A percentile compares a stretch with the other conserved stretches of the same genome.
Conservation (phyloP, 768 basidiomycete genomes). For the Lactarius trivialis region DNA sequence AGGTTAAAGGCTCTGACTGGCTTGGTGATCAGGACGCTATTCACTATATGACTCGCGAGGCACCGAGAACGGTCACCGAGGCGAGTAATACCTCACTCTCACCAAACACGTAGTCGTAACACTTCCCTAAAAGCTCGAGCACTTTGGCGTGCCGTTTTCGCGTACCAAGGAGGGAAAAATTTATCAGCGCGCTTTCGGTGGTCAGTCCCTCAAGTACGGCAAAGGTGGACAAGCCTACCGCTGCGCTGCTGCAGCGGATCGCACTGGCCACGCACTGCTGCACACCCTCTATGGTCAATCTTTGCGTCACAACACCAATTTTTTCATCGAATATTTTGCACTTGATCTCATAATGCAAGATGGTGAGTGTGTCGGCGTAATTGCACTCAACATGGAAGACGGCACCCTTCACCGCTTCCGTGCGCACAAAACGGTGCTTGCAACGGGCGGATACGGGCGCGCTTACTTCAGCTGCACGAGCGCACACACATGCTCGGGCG, state of each 20-base stretch:
- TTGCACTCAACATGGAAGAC: constrained; percentile 99
- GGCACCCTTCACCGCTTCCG: constrained; percentile 98
- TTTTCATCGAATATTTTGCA: constrained; percentile 99
- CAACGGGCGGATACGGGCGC: constrained; percentile 97
- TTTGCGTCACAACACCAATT: constrained; percentile 97
- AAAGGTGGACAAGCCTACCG: constrained; percentile 99
- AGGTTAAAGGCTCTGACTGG: constrained; percentile 99
- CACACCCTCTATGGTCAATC: constrained; percentile 99
- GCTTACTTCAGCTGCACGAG: constrained; percentile 98
- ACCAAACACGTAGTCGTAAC: background rate
- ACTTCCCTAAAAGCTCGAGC: constrained; percentile 70
- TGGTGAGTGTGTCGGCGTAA: constrained; percentile 98
- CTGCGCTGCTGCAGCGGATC: constrained; percentile 96
- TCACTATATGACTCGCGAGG: constrained; percentile 99
- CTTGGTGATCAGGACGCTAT: constrained; percentile 99
- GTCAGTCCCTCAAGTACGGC: constrained; percentile 92
- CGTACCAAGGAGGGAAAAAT: constrained; percentile 98
- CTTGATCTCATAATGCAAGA: constrained; percentile 98
- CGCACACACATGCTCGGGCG: constrained; percentile 98
- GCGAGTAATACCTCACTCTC: constrained; percentile 33
- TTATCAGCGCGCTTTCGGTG: constrained; percentile 98
- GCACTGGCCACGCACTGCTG: constrained; percentile 96
- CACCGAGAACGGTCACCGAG: constrained; percentile 89
- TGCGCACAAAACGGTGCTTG: constrained; percentile 95
- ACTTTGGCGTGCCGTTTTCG: constrained; percentile 98